Evolutionary conservation across 805 yeast species (phyloP), one percentile per base, ranked within the genome.

Genomic region (Starmerella bombi): DNA sequence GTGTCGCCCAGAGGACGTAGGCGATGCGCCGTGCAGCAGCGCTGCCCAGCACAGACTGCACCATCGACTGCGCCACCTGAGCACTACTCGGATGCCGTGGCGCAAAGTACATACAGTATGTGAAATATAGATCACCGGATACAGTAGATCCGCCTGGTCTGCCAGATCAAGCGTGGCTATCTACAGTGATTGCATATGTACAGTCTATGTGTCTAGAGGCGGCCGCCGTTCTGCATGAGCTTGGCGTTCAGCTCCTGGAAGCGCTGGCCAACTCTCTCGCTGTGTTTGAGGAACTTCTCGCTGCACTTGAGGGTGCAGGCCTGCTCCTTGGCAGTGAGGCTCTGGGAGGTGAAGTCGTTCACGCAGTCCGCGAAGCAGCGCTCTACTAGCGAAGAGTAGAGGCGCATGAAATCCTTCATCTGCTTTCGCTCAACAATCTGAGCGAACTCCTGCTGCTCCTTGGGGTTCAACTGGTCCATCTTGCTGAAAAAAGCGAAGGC

Each of bases 311-410:
- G 69, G 48, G 91, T 74, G 67, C 99, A 91, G 20, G 75, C 57
- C 50, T 75, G 76, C 64, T 91, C 99, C 69, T 80, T 83, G 56
- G 75, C 62, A 48, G 94, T 77, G 59, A 91, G 72, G 58, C 76
- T 75, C 59, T 79, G 77, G 32, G 97, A 84, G 43, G 99, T 91
- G 75, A 91, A 88, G 63, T 91, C 98, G 62, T 86, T 88, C 60
- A 91, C 95, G 69, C 99, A 91, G 67, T 91, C 97, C 46, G 75
- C 75, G 70, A 91, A 91, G 70, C 99, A 91, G 70, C 94, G 80
- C 64, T 88, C 93, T 40, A 91, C 97, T 55, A 91, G 73, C 60
- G 80, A 80, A 50, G 97, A 85, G 74, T 91, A 91, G 44, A 80
- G 69, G 67, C 91, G 80, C 97, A 91, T 88, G 78, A 88, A 91